Evolutionary conservation across 352 stramenopile genomes (phyloP).

Genomic region (Pythium guiyangense): DNA sequence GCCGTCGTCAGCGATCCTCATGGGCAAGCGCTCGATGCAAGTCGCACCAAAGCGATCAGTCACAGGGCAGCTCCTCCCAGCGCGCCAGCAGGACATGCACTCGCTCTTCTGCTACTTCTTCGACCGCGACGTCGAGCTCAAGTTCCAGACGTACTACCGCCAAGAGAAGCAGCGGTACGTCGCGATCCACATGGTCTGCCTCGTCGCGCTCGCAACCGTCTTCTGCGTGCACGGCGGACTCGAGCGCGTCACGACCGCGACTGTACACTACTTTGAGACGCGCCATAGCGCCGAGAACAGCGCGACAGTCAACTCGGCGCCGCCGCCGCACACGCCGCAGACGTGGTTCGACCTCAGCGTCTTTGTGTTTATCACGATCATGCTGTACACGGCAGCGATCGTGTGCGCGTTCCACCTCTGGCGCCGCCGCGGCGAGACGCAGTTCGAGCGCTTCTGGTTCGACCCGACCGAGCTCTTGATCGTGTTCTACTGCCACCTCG

Average conservation of each 20-base stretch:
- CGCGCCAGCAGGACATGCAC: conserved; percentile 37
- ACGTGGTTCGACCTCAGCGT: conserved; percentile 19
- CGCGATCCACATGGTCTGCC: conserved; percentile 26
- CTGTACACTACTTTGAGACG: conserved; percentile 8
- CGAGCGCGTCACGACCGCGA: conserved; percentile 14
- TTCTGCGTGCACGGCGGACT: conserved; percentile 21
- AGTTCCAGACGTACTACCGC: conserved; percentile 58
- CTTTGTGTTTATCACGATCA: conserved; percentile 18
- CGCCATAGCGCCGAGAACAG: conserved; percentile 11
- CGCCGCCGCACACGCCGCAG: neutral
- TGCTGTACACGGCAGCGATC: conserved; percentile 26
- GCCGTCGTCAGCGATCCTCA: conserved; percentile 1
- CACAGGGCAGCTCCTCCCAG: conserved; percentile 20
- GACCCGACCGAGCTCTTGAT: conserved; percentile 42
- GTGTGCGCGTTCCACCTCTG: conserved; percentile 23
- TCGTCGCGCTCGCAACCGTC: conserved; percentile 20
- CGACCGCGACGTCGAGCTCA: conserved; percentile 47
- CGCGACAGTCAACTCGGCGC: neutral
- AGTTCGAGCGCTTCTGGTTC: conserved; percentile 24
- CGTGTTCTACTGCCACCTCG: conserved; percentile 40
- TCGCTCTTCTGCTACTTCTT: conserved; percentile 41
- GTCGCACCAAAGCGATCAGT: conserved; percentile 23
- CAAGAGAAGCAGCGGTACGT: conserved; percentile 33
- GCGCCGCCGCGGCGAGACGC: conserved; percentile 22
- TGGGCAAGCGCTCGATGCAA: conserved; percentile 25